These are phyloP conservation scores for Backusella psychrophila DNA, from an alignment of 192 early-diverging fungal genomes.

Conservation along the genomic window DNA sequence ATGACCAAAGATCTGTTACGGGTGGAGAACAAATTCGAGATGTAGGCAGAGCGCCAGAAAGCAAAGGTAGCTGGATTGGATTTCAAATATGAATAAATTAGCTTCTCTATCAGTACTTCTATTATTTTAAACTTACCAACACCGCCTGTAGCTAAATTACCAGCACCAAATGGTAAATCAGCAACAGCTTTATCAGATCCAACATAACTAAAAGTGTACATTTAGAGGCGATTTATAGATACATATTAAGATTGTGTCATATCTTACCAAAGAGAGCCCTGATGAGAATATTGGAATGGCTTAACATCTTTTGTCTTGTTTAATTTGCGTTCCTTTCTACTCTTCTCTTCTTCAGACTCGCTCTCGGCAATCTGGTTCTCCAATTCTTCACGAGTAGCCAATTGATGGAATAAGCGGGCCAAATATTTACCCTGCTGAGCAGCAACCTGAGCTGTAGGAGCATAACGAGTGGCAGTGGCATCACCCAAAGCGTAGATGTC, in stretches of 20 bases:
- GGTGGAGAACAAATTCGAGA: conserved; percentile 80
- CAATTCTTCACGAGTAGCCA: conserved; percentile 50
- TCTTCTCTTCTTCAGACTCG: conserved; percentile 21
- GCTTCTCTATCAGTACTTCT: neutral
- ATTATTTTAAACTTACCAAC: conserved; percentile 26
- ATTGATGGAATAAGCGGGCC: conserved; percentile 64
- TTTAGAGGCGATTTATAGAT: neutral
- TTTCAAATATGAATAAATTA: neutral
- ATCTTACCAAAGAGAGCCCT: conserved; percentile 68
- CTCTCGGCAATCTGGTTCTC: conserved; percentile 18
- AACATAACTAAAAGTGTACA: conserved; percentile 60
- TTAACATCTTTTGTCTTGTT: conserved; percentile 40
- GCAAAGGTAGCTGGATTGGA: conserved; percentile 53
- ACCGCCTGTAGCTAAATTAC: conserved; percentile 62
- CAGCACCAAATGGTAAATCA: conserved; percentile 76
- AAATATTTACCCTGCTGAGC: conserved; percentile 88
- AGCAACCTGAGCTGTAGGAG: conserved; percentile 87
- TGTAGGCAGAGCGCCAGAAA: conserved; percentile 75
- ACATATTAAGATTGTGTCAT: neutral
- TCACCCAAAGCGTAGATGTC: conserved; percentile 76
- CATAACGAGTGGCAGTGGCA: conserved; percentile 68
- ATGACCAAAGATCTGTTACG: conserved; percentile 82
- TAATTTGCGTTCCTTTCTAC: conserved; percentile 30
- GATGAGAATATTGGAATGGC: conserved; percentile 82
- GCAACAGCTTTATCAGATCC: conserved; percentile 92